Conservation (phyloP, 257 asterid species). For the Leptodermis oblonga region DNA sequence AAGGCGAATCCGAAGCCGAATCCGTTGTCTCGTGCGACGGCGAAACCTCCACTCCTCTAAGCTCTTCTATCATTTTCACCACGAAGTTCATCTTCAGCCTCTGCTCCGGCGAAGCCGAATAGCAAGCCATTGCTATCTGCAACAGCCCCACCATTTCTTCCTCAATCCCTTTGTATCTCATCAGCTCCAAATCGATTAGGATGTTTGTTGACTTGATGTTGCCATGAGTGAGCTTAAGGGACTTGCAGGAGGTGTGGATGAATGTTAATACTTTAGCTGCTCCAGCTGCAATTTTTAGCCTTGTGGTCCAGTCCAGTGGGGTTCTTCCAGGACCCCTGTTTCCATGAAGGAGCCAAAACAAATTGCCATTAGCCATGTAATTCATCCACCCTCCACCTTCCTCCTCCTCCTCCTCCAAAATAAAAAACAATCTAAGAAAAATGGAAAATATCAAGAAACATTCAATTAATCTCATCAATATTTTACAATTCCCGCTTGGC, state of each 20-base stretch:
- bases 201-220: slow-evolving; percentile 84
- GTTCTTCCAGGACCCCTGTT: slow-evolving; percentile 94
- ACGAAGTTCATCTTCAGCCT: slow-evolving; percentile 66
- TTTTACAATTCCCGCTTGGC: too few relatives aligned
- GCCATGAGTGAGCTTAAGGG: slow-evolving; percentile 73
- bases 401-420: too few relatives aligned
- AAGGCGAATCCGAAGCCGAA: slow-evolving; percentile 76
- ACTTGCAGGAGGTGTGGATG: slow-evolving; percentile 61
- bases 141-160: slow-evolving; percentile 93
- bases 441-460: too few relatives aligned
- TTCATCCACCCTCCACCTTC: too few relatives aligned
- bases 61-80: too few relatives aligned
- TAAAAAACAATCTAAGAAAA: too few relatives aligned
- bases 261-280: slow-evolving; percentile 73
- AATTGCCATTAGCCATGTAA: slow-evolving; percentile 73
- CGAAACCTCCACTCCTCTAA: slow-evolving; percentile 64
- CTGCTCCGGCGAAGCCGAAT: slow-evolving; percentile 56
- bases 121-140: slow-evolving; percentile 81
- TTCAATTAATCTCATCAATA: too few relatives aligned
- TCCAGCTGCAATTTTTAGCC: slow-evolving; percentile 73
- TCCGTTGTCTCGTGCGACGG: slow-evolving; percentile 52
- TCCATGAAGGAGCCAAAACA: slow-evolving; percentile 95
- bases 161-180: slow-evolving; percentile 88
- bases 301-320: slow-evolving; percentile 85
- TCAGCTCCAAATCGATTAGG: slow-evolving; percentile 84